Evolutionary conservation across 768 basidiomycete species (phyloP).

Genomic region (Podaxis sp.): DNA sequence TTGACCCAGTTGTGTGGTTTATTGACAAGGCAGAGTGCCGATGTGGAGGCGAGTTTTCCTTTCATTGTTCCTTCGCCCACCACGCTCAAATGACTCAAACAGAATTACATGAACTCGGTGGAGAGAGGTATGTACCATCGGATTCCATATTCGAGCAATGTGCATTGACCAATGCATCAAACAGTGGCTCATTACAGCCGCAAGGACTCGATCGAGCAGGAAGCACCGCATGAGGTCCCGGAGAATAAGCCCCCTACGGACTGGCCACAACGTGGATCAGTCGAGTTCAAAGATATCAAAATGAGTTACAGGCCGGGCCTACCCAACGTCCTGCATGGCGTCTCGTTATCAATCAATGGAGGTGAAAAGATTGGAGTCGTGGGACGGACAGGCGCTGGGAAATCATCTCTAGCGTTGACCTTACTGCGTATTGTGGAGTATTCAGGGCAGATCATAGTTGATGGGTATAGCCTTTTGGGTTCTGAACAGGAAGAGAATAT

Average conservation of each 20-base stretch:
- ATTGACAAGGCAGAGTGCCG: constrained; percentile 59
- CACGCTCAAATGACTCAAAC: background rate
- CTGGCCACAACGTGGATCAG: constrained; percentile 65
- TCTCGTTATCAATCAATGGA: constrained; percentile 56
- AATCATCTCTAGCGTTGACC: constrained; percentile 62
- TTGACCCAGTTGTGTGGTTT: constrained; percentile 53
- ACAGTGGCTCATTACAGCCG: constrained; percentile 56
- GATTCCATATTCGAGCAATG: background rate
- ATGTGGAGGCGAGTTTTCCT: constrained; percentile 53
- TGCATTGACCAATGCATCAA: background rate
- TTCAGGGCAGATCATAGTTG: constrained; percentile 61
- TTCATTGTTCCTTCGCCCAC: background rate
- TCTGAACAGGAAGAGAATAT: constrained; percentile 9
- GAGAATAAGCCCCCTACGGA: constrained; percentile 51
- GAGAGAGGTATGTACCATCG: constrained; percentile 43
- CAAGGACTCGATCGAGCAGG: constrained; percentile 53
- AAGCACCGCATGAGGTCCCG: constrained; percentile 62
- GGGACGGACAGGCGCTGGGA: constrained; percentile 60
- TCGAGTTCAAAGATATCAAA: constrained; percentile 59
- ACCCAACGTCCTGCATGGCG: constrained; percentile 68
- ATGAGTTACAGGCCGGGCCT: constrained; percentile 70
- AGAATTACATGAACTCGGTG: constrained; percentile 69
- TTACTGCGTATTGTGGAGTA: constrained; percentile 73
- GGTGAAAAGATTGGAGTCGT: constrained; percentile 83
- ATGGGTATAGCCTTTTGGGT: constrained; percentile 41